These are phyloP conservation scores for Harrya chromipes DNA, from an alignment of 768 basidiomycete species.

Conservation along the genomic window DNA sequence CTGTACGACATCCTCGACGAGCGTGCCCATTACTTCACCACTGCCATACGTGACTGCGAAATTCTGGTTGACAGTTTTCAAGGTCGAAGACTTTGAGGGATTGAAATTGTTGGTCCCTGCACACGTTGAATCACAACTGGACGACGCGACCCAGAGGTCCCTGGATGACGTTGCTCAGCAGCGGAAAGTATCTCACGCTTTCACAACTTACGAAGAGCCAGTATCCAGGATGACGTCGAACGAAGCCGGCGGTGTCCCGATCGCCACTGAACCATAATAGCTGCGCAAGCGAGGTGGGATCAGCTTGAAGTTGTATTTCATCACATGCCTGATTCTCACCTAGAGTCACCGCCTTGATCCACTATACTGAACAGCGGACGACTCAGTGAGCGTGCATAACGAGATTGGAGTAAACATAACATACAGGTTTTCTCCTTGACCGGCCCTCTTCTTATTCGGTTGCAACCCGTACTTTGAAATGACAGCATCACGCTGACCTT, in stretches of 20 bases:
- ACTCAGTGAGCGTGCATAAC: background rate
- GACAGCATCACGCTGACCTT: constrained; percentile 41
- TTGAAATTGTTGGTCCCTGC: constrained; percentile 34
- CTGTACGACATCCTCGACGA: constrained; percentile 62
- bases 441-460: constrained; percentile 35
- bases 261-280: constrained; percentile 35
- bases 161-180: constrained; percentile 10
- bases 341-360: constrained; percentile 63
- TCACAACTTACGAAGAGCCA: constrained; percentile 33
- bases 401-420: constrained; percentile 1
- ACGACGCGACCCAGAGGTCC: constrained; percentile 51
- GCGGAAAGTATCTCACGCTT: no score
- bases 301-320: background rate
- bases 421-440: constrained; percentile 47
- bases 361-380: constrained; percentile 41
- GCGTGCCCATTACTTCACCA: constrained; percentile 42
- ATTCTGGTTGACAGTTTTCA: constrained; percentile 28
- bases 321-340: constrained; percentile 31
- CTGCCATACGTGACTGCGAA: constrained; percentile 46
- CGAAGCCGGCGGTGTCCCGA: constrained; percentile 45
- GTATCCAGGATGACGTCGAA: constrained; percentile 54
- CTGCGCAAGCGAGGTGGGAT: constrained; percentile 7
- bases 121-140: constrained; percentile 29
- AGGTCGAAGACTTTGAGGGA: constrained; percentile 34
- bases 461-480: constrained; percentile 45